phyloP scores from a whole-genome alignment of 2,329 filamentous ascomycete genomes.

The Colletotrichum higginsianum region DNA sequence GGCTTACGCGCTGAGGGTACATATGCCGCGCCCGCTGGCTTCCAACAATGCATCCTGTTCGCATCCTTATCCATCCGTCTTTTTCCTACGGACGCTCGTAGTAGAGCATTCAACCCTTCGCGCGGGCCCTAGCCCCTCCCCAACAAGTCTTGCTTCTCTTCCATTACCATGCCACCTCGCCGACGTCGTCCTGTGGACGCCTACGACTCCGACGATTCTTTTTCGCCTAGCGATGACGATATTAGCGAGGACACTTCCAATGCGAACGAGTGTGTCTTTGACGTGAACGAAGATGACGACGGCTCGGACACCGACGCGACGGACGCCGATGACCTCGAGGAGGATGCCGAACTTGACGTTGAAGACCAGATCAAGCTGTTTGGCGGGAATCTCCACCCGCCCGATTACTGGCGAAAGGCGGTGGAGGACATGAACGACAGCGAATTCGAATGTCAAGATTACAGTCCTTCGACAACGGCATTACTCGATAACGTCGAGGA shows the following conservation, averaged over 20 bases:
- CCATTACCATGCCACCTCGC: neutral
- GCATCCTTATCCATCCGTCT: no score
- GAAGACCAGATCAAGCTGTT: conserved; percentile 41
- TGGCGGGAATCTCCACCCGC: conserved; percentile 41
- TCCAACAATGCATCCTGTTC: no score
- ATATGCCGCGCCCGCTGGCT: no score
- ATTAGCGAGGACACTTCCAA: neutral
- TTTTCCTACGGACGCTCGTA: no score
- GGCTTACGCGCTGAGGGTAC: no score
- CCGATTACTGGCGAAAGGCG: conserved; percentile 40
- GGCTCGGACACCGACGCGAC: neutral
- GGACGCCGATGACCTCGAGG: neutral
- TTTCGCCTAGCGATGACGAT: neutral
- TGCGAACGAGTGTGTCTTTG: neutral
- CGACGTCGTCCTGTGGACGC: neutral
- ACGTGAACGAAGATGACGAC: neutral
- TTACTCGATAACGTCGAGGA: neutral
- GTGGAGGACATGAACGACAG: neutral
- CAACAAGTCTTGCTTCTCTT: neutral
- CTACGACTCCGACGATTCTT: neutral
- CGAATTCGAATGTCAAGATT: neutral
- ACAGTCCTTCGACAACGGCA: neutral
- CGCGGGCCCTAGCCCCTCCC: neutral
- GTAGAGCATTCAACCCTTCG: no score
- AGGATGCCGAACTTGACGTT: conserved; percentile 19